Evolutionary conservation across 441 rosid species (phyloP).

Genomic region (Arabidopsis hybrid): DNA sequence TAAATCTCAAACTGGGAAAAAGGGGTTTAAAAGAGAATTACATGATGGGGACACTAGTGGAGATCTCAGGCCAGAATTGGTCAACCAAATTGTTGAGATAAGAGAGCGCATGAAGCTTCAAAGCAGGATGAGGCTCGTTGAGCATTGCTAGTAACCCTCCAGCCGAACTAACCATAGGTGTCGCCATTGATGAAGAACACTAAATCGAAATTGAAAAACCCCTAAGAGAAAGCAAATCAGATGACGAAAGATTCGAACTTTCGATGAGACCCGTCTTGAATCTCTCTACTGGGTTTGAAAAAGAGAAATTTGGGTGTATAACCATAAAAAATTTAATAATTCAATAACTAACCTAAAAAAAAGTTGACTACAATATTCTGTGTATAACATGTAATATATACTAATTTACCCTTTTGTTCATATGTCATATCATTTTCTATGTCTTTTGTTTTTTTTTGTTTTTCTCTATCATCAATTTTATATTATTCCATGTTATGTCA

Average conservation of each 20-base stretch:
- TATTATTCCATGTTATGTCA: too few species aligned
- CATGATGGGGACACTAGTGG: constrained; percentile 96
- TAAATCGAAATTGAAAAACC: constrained; percentile 16
- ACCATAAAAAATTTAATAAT: too few species aligned
- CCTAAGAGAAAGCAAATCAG: constrained; percentile 23
- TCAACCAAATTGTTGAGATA: constrained; percentile 88
- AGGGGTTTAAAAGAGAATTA: constrained; percentile 38
- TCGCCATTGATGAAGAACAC: constrained; percentile 54
- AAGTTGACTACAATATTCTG: too few species aligned
- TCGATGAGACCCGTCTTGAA: constrained; percentile 11
- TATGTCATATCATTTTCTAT: too few species aligned
- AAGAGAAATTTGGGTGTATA: background rate
- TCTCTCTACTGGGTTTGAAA: constrained; percentile 27
- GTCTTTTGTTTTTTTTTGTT: too few species aligned
- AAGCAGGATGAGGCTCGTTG: constrained; percentile 77
- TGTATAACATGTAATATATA: too few species aligned
- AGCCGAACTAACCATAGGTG: constrained; percentile 86
- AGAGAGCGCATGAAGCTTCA: constrained; percentile 87
- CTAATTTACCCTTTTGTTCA: too few species aligned
- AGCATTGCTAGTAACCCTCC: constrained; percentile 96
- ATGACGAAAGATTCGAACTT: constrained; percentile 16
- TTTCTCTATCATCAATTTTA: too few species aligned
- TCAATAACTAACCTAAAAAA: too few species aligned
- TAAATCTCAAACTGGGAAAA: constrained; percentile 26
- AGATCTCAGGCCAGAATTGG: constrained; percentile 98